phyloP scores from a whole-genome alignment of 371 early-diverging fungal species.

The Mortierella sp. region DNA sequence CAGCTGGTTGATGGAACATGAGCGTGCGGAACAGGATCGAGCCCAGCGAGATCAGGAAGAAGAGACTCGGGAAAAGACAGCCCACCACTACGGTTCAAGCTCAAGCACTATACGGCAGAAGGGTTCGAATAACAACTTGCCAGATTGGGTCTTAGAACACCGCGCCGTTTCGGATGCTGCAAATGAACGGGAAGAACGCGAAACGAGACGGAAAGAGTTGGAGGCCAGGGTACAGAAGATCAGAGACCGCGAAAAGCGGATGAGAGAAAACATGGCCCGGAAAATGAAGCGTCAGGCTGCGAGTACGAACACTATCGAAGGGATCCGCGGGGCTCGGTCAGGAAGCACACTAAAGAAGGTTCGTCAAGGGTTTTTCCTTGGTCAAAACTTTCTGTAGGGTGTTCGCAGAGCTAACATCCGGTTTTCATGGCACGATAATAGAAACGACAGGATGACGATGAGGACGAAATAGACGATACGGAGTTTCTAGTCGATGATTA shows the following conservation, averaged over 20 bases:
- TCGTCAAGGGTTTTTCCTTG: no score
- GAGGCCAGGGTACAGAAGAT: slow-evolving; percentile 40
- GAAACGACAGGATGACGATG: slow-evolving; percentile 32
- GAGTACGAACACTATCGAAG: slow-evolving; percentile 1
- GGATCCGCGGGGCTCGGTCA: slow-evolving; percentile 10
- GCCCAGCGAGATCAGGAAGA: slow-evolving; percentile 10
- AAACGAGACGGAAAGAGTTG: slow-evolving; percentile 22
- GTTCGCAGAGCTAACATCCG: background rate
- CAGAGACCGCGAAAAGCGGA: slow-evolving; percentile 38
- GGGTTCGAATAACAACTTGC: slow-evolving; percentile 12
- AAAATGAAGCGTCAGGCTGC: slow-evolving; percentile 36
- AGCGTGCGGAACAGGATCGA: slow-evolving; percentile 23
- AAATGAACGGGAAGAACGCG: slow-evolving; percentile 28
- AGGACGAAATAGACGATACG: slow-evolving; percentile 56
- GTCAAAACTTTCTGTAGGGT: no score
- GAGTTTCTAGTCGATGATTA: slow-evolving; percentile 76
- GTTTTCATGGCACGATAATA: background rate
- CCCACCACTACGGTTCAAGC: background rate
- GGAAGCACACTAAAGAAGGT: slow-evolving; percentile 14
- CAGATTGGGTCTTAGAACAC: slow-evolving; percentile 50
- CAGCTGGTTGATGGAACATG: slow-evolving; percentile 78
- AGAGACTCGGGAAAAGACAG: background rate
- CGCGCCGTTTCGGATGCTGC: slow-evolving; percentile 27
- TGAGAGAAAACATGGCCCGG: slow-evolving; percentile 29
- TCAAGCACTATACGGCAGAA: background rate